Percentiles rank a stretch among this genome's conserved stretches.
Evolutionary conservation across 768 basidiomycete species (phyloP).

Genomic region (Lactarius trivialis): DNA sequence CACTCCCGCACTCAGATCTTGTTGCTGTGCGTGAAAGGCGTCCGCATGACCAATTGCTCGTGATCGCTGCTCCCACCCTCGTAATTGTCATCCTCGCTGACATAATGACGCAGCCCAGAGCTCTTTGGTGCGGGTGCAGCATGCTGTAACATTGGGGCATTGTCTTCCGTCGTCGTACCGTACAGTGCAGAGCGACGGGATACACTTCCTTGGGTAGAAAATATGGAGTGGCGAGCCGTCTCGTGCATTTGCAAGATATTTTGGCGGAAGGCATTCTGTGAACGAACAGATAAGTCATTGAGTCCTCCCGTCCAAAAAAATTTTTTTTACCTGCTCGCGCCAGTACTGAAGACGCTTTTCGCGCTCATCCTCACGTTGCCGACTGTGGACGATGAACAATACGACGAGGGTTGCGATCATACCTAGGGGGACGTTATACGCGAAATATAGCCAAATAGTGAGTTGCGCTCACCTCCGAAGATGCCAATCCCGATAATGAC

Average conservation of each 20-base stretch:
- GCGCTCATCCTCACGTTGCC: slow-evolving; percentile 67
- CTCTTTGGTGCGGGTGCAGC: slow-evolving; percentile 30
- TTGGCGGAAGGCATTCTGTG: slow-evolving; percentile 70
- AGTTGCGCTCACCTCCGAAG: slow-evolving; percentile 49
- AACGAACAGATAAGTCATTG: slow-evolving; percentile 5
- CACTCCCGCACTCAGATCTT: slow-evolving; percentile 21
- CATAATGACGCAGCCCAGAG: slow-evolving; percentile 50
- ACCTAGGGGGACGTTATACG: slow-evolving; percentile 37
- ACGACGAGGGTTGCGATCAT: slow-evolving; percentile 65
- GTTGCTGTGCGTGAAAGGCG: slow-evolving; percentile 18
- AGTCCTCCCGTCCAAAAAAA: background rate
- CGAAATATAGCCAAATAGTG: too few relatives aligned
- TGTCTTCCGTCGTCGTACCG: slow-evolving; percentile 46
- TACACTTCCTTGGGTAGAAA: slow-evolving; percentile 38
- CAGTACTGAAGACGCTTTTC: slow-evolving; percentile 85
- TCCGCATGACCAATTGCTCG: slow-evolving; percentile 41
- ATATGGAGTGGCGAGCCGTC: slow-evolving; percentile 59
- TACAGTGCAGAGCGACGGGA: slow-evolving; percentile 46
- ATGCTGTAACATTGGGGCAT: slow-evolving; percentile 46
- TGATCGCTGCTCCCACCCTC: slow-evolving; percentile 37
- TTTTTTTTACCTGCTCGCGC: slow-evolving; percentile 63
- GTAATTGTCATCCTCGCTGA: slow-evolving; percentile 35
- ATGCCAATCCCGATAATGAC: slow-evolving; percentile 64
- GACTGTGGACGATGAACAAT: slow-evolving; percentile 65
- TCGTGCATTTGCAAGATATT: slow-evolving; percentile 76